Evolutionary conservation across 306 rosid genomes (phyloP).

Genomic region (Elaeagnus macrophylla): DNA sequence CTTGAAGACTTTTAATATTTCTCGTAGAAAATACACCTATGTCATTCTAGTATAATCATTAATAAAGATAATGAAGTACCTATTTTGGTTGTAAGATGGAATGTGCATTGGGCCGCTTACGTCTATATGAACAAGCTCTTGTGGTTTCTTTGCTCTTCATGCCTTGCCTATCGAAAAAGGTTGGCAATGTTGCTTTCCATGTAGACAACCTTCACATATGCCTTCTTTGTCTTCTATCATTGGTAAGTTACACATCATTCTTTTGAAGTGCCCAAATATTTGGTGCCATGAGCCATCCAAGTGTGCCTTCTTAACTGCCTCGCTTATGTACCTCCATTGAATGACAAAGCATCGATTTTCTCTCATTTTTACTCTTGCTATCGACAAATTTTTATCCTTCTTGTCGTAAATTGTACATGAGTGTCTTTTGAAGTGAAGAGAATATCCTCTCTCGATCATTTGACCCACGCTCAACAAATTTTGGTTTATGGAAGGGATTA

Average conservation of each 20-base stretch:
- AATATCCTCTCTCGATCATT: too few species aligned
- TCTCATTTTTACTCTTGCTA: too few species aligned
- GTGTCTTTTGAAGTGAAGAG: too few species aligned
- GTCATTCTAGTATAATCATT: not conserved
- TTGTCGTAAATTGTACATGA: too few species aligned
- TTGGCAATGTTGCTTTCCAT: constrained; percentile 3
- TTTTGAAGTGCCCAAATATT: not conserved
- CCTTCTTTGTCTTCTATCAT: not conserved
- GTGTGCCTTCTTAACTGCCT: not conserved
- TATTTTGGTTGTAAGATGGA: not conserved
- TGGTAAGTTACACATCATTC: not conserved
- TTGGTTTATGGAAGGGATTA: too few species aligned
- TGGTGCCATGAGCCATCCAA: not conserved
- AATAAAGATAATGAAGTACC: not conserved
- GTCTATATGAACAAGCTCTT: not conserved
- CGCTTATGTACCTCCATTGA: too few species aligned
- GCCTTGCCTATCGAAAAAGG: not conserved
- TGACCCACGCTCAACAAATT: too few species aligned
- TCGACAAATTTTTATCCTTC: too few species aligned
- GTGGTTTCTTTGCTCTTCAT: too few species aligned
- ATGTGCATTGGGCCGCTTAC: not conserved
- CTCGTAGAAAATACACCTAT: constrained; percentile 4
- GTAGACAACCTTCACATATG: constrained; percentile 1
- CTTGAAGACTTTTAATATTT: not conserved
- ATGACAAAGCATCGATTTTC: too few species aligned